Percentiles rank a stretch among this genome's conserved stretches.
phyloP scores from a whole-genome alignment of 208 protist genomes.

The Leishmania turanica region DNA sequence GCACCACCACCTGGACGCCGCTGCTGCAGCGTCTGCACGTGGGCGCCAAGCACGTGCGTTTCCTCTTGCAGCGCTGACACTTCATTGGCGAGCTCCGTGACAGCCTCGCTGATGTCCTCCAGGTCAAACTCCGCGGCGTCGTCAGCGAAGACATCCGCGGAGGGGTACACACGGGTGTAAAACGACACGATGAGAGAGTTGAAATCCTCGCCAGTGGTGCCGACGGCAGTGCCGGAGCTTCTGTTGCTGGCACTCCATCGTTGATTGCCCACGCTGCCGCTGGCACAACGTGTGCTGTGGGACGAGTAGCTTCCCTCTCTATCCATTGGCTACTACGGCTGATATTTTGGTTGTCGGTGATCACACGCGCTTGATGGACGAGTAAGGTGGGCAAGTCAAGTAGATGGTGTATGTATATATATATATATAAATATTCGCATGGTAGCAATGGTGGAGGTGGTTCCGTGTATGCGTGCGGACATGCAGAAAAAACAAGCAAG shows the following conservation, averaged over 20 bases:
- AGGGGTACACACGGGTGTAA: conserved; percentile 65
- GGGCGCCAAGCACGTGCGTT: conserved; percentile 42
- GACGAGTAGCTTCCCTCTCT: not conserved
- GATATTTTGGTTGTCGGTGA: not conserved
- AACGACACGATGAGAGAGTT: conserved; percentile 65
- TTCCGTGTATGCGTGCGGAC: not conserved
- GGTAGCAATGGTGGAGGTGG: not conserved
- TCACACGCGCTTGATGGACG: not conserved
- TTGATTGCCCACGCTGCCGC: conserved; percentile 1
- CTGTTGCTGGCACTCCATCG: not conserved
- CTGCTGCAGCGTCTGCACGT: conserved; percentile 45
- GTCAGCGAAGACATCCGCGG: conserved; percentile 44
- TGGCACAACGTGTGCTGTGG: conserved; percentile 1
- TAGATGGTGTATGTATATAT: conserved; percentile 7
- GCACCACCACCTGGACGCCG: conserved; percentile 6
- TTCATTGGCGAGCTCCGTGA: conserved; percentile 67
- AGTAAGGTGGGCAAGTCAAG: not conserved
- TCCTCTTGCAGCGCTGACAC: conserved; percentile 74
- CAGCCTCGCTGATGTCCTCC: conserved; percentile 49
- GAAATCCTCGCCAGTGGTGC: conserved; percentile 22
- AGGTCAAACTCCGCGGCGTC: conserved; percentile 32
- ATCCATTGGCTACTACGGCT: conserved; percentile 11
- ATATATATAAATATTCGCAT: not conserved
- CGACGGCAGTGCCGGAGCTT: not conserved
- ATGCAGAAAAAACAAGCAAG: not conserved